Conservation (phyloP, 257 asterid species). For the Coffea canephora region DNA sequence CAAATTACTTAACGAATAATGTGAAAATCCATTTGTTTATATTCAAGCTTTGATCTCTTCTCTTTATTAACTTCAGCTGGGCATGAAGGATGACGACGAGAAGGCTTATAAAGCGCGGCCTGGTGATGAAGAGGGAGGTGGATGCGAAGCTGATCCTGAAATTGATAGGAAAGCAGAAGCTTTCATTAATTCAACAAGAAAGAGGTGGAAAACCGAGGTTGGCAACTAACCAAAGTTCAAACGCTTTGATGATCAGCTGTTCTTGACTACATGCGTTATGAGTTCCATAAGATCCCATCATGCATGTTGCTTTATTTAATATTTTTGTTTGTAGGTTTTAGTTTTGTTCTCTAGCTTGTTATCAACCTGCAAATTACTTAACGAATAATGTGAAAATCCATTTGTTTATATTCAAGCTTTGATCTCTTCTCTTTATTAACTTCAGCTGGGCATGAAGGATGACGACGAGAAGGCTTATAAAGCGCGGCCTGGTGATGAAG, state of each 20-base stretch:
- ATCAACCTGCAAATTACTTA: slow-evolving; percentile 20
- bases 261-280: slow-evolving; percentile 14
- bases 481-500: no score
- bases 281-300: background rate
- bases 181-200: no score
- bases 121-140: no score
- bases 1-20: slow-evolving; percentile 27
- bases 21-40: slow-evolving; percentile 25
- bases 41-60: background rate
- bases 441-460: background rate
- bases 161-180: no score
- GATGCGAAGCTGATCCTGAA: no score
- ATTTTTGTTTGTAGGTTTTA: background rate
- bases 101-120: no score
- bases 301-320: slow-evolving; percentile 20
- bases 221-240: no score
- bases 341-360: background rate
- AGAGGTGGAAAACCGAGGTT: no score
- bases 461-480: no score
- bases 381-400: slow-evolving; percentile 33
- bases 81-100: background rate
- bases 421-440: background rate
- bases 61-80: background rate
- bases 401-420: slow-evolving; percentile 10
- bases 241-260: background rate